Conservation (phyloP, 164 flowering plant species). For the Saururus chinensis region DNA sequence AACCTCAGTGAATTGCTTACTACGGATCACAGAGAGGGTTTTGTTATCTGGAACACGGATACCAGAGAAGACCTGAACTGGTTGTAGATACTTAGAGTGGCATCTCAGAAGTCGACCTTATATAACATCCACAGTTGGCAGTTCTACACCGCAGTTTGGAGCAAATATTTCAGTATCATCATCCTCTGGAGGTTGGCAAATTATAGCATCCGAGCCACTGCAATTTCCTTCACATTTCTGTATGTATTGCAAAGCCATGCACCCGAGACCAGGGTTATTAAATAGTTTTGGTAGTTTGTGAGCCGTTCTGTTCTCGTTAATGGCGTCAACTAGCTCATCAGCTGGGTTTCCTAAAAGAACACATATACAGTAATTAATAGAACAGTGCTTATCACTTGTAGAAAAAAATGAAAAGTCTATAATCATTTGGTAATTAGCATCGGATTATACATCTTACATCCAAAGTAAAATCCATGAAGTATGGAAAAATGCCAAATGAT, state of each 20-base stretch:
- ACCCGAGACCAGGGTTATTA: slow-evolving; percentile 68
- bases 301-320: slow-evolving; percentile 61
- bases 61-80: slow-evolving; percentile 44
- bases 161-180: slow-evolving; percentile 77
- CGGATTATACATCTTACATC: too few species aligned
- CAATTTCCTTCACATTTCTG: slow-evolving; percentile 59
- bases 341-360: slow-evolving; percentile 59
- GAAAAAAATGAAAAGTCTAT: too few species aligned
- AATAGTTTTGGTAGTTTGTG: slow-evolving; percentile 37
- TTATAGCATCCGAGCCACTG: slow-evolving; percentile 35
- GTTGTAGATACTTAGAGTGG: slow-evolving; percentile 42
- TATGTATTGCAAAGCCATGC: slow-evolving; percentile 76
- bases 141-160: slow-evolving; percentile 89
- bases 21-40: slow-evolving; percentile 34
- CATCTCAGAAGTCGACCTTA: slow-evolving; percentile 61
- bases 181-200: slow-evolving; percentile 52
- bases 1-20: slow-evolving; percentile 46
- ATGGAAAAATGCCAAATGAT: too few species aligned
- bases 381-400: too few species aligned
- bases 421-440: too few species aligned
- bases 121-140: slow-evolving; percentile 63
- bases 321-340: slow-evolving; percentile 54
- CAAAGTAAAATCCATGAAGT: too few species aligned
- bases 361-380: not conserved
- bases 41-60: slow-evolving; percentile 36